A percentile compares a stretch with the other conserved stretches of the same genome.
phyloP scores from a whole-genome alignment of 768 basidiomycete species.

The Phylloporus arenicola region DNA sequence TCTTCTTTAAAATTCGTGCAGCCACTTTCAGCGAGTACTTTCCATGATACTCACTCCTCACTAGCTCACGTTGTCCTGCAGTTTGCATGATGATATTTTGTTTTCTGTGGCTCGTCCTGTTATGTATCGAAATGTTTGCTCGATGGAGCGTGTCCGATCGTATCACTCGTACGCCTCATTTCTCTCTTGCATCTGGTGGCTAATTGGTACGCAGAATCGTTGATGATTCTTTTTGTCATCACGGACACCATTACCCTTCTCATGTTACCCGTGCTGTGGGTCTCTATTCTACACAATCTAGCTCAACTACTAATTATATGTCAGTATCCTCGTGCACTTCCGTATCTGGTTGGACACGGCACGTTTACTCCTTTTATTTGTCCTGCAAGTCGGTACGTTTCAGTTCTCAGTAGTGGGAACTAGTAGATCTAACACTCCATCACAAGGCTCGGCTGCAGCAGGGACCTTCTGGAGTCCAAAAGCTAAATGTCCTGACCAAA shows the following conservation, averaged over 20 bases:
- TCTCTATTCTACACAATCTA: conserved; percentile 4
- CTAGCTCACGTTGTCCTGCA: conserved; percentile 16
- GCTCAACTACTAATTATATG: background rate
- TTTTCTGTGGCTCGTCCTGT: conserved; percentile 44
- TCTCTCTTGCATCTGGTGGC: background rate
- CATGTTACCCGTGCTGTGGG: conserved; percentile 41
- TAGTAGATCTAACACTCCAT: background rate
- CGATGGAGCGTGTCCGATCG: conserved; percentile 43
- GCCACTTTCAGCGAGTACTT: conserved; percentile 24
- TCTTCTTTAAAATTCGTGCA: conserved; percentile 28
- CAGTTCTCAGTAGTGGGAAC: background rate
- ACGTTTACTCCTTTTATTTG: conserved; percentile 41
- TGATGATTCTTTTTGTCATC: conserved; percentile 43
- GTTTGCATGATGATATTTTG: conserved; percentile 40
- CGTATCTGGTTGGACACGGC: conserved; percentile 51
- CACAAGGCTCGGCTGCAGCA: conserved; percentile 38
- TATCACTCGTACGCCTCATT: conserved; percentile 39
- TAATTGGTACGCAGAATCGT: conserved; percentile 20
- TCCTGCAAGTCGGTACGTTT: conserved; percentile 43
- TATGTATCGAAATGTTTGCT: conserved; percentile 42
- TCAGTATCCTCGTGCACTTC: conserved; percentile 44
- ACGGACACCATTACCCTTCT: conserved; percentile 37
- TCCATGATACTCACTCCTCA: background rate
- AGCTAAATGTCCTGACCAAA: conserved; percentile 40
- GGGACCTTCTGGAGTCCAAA: conserved; percentile 40